Evolutionary conservation across 208 protist genomes (phyloP).

Genomic region (Leptomonas pyrrhocoris): DNA sequence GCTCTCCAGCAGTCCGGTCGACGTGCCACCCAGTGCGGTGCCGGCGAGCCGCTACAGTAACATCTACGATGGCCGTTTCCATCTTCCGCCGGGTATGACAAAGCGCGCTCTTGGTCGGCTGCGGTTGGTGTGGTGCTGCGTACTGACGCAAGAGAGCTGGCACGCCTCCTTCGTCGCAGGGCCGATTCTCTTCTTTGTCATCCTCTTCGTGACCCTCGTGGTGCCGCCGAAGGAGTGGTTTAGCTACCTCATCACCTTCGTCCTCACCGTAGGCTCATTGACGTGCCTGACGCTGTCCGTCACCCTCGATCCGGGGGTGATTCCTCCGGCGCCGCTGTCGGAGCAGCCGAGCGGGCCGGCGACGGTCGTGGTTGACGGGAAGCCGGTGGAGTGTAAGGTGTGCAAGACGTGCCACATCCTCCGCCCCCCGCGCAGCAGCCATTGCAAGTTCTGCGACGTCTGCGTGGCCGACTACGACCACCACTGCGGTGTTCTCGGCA

Average conservation of each 20-base stretch:
- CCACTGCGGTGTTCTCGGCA: slow-evolving; percentile 79
- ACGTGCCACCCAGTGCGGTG: slow-evolving; percentile 23
- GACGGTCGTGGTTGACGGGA: slow-evolving; percentile 42
- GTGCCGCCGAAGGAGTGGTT: slow-evolving; percentile 56
- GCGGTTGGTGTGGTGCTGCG: slow-evolving; percentile 42
- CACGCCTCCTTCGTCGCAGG: slow-evolving; percentile 45
- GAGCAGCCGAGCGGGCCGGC: slow-evolving; percentile 12
- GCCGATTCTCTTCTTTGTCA: slow-evolving; percentile 36
- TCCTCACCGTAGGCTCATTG: slow-evolving; percentile 44
- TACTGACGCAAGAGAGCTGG: slow-evolving; percentile 48
- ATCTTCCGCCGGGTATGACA: slow-evolving; percentile 24
- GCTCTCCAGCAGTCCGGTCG: slow-evolving; percentile 5
- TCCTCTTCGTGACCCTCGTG: slow-evolving; percentile 56
- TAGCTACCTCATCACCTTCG: slow-evolving; percentile 43
- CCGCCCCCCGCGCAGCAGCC: slow-evolving; percentile 76
- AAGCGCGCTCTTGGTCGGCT: slow-evolving; percentile 63
- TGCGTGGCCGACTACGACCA: slow-evolving; percentile 91
- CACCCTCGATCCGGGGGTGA: slow-evolving; percentile 69
- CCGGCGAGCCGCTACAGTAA: slow-evolving; percentile 12
- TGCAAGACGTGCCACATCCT: slow-evolving; percentile 85
- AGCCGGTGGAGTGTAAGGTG: slow-evolving; percentile 56
- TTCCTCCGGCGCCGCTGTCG: slow-evolving; percentile 51
- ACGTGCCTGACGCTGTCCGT: slow-evolving; percentile 58
- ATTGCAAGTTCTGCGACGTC: slow-evolving; percentile 81
- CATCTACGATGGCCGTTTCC: slow-evolving; percentile 16